A percentile compares a stretch with the other conserved stretches of the same genome.
phyloP scores from a whole-genome alignment of 2,329 filamentous ascomycete species.

The Ophiostoma sp. region DNA sequence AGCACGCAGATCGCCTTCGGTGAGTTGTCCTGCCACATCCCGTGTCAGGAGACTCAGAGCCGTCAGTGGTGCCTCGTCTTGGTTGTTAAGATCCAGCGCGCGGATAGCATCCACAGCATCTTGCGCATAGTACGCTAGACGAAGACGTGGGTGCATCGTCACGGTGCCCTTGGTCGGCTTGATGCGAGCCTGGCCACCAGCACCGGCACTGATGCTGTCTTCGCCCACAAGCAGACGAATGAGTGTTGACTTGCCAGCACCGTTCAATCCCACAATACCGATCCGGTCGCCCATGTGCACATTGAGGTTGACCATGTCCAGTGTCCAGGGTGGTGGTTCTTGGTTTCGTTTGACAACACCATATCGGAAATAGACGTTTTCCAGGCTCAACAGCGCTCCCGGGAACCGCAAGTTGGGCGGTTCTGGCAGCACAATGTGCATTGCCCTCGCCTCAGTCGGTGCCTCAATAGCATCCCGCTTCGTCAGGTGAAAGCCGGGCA shows the following conservation, averaged over 20 bases:
- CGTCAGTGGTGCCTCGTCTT: constrained; percentile 51
- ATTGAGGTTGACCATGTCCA: constrained; percentile 66
- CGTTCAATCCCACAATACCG: constrained; percentile 77
- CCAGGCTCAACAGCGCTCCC: constrained; percentile 69
- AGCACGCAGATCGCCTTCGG: constrained; percentile 67
- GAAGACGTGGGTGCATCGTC: constrained; percentile 66
- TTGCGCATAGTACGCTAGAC: constrained; percentile 72
- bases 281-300: constrained; percentile 73
- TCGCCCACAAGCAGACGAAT: constrained; percentile 68
- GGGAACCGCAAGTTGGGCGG: constrained; percentile 73
- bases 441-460: constrained; percentile 60
- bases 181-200: background rate
- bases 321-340: constrained; percentile 35
- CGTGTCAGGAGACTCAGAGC: constrained; percentile 63
- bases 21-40: constrained; percentile 52
- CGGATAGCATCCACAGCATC: constrained; percentile 72
- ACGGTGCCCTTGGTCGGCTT: constrained; percentile 42
- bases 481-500: constrained; percentile 60
- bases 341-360: constrained; percentile 37
- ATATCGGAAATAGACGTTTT: constrained; percentile 69
- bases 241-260: constrained; percentile 78
- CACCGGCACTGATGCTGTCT: constrained; percentile 56
- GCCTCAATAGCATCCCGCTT: constrained; percentile 70
- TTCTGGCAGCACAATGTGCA: constrained; percentile 59
- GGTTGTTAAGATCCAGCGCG: constrained; percentile 47